Evolutionary conservation across 177 flowering plant species (phyloP).

Genomic region (Telopea speciosissima): DNA sequence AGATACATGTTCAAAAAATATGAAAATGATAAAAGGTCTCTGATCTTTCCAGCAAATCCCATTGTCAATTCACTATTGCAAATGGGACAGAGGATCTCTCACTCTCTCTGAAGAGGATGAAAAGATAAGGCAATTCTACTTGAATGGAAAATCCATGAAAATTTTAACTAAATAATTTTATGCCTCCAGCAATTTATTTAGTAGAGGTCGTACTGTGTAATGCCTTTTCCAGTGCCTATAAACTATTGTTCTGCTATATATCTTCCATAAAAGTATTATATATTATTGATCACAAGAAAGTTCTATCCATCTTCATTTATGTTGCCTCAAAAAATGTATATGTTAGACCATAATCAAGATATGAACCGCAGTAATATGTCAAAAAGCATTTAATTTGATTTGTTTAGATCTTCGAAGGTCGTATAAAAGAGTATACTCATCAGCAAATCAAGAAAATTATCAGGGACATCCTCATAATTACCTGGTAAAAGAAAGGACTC

Average conservation of each 20-base stretch:
- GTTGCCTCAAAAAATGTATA: neutral
- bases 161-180: no score
- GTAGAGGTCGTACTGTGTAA: no score
- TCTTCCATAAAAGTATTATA: neutral
- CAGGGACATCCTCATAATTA: conserved; percentile 15
- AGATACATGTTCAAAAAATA: no score
- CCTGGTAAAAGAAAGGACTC: conserved; percentile 85
- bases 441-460: neutral
- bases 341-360: neutral
- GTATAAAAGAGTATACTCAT: neutral
- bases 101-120: no score
- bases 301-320: neutral
- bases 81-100: no score
- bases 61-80: no score
- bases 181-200: no score
- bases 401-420: neutral
- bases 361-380: neutral
- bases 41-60: no score
- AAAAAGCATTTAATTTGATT: neutral
- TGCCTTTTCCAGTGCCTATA: no score
- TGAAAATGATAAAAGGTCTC: no score
- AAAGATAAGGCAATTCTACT: no score
- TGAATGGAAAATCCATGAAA: no score
- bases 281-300: neutral
- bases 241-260: neutral